Base-by-base conservation (phyloP, 768 basidiomycete species). In the Sistotremastrum suecicum region DNA sequence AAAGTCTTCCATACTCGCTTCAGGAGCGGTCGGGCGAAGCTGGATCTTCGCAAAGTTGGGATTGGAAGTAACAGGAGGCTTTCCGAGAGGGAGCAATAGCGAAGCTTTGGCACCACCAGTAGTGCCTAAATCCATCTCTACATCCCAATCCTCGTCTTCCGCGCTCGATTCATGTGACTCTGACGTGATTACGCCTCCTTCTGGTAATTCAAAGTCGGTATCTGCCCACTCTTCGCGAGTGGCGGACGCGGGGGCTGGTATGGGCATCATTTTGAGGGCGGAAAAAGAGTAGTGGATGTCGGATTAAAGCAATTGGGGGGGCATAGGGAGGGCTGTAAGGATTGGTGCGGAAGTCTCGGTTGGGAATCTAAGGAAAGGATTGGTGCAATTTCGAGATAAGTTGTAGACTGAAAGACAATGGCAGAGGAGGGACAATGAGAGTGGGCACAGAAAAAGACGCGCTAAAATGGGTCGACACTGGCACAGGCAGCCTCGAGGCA, bases 181-280 rank as follows among this genome's bases (percentile, higher is more conserved):
- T 11, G 64, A 61, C 52, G 69, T 73, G 10, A 54, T 41, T 30
- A 48, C 35, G 41, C 74, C 74, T 38, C 75, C 85, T 41, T 89
- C 86, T 45, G 82, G 79, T 20, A 89, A 66, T 59, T 87, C 86
- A 58, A 89, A 88, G 63, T 89, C 86, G 50, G 82, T 81, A 61
- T 89, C 86, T 39, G 75, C 71, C 85, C 86, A 89, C 66, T 87
- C 83, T 63, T 89, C 85, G 51, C 74, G 72, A 46, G 70, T 60
- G 37, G 66, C 62, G 50, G 71, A 65, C 40, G 72, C 64, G 8
- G 78, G 80, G 4, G 79, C 74, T 35, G 74, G 75, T 37, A 78
- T 66, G 43, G 79, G 64, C 46, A 68, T 60, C 81, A 84, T 84
- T 33, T 37, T 40, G 46, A 36, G 39, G 44, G 35, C n/a, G 31